phyloP scores from a whole-genome alignment of 2,329 filamentous ascomycete species.

The Scedosporium dehoogii region DNA sequence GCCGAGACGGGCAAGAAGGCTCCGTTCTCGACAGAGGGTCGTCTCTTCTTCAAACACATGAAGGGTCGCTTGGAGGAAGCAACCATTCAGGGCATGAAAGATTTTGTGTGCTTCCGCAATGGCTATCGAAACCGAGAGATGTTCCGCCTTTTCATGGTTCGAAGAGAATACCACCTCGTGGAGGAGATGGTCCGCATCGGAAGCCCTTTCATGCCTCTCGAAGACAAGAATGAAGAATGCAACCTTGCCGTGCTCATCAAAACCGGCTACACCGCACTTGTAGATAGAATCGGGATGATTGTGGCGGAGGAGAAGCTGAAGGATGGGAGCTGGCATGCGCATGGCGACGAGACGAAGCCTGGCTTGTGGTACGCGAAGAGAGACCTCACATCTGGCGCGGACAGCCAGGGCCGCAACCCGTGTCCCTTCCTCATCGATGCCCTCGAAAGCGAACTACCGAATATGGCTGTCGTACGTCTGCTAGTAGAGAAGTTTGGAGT shows the following conservation, averaged over 20 bases:
- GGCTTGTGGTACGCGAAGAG: conserved; percentile 12
- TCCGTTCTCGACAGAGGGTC: neutral
- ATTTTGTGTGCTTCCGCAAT: conserved; percentile 1
- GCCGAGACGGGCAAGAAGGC: neutral
- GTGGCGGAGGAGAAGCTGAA: conserved; percentile 7
- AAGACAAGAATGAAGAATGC: neutral
- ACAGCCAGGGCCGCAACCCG: neutral
- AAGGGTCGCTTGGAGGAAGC: neutral
- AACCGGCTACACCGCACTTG: conserved; percentile 11
- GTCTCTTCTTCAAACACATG: neutral
- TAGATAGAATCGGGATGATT: conserved; percentile 12
- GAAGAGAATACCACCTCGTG: conserved; percentile 14
- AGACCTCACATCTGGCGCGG: neutral
- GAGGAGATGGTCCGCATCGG: conserved; percentile 12
- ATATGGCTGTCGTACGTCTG: conserved; percentile 22
- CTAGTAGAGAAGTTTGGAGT: conserved; percentile 23
- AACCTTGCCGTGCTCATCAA: conserved; percentile 9
- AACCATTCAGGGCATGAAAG: conserved; percentile 8
- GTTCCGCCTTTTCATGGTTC: conserved; percentile 5
- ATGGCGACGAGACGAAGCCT: conserved; percentile 10
- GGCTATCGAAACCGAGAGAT: neutral
- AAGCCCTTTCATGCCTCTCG: conserved; percentile 8
- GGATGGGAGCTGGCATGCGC: conserved; percentile 13
- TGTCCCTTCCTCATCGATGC: conserved; percentile 17
- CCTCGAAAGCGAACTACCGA: conserved; percentile 20